These are phyloP conservation scores for Capronia coronata DNA, from an alignment of 2,329 filamentous ascomycete genomes.

Conservation along the genomic window DNA sequence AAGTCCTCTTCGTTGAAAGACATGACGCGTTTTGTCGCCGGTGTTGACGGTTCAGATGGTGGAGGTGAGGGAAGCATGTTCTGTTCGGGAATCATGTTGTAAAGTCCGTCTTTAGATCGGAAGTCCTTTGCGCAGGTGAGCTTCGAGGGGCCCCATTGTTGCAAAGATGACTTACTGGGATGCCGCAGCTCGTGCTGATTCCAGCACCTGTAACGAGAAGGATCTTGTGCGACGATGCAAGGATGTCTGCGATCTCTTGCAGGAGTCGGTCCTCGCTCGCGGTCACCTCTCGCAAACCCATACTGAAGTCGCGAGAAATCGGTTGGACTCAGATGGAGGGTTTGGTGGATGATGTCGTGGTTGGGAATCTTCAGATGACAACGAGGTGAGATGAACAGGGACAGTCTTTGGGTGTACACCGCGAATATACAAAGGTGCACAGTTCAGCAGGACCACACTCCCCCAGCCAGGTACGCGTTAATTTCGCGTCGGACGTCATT, in stretches of 20 bases:
- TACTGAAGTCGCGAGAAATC: conserved; percentile 7
- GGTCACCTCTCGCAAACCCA: conserved; percentile 29
- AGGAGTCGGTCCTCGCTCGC: conserved; percentile 48
- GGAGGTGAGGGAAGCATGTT: conserved; percentile 34
- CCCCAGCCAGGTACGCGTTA: conserved; percentile 14
- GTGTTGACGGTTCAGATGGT: conserved; percentile 24
- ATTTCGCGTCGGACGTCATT: conserved; percentile 19
- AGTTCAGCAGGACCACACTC: neutral
- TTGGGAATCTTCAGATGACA: neutral
- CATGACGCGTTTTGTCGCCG: conserved; percentile 11
- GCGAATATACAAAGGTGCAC: neutral
- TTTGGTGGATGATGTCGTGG: conserved; percentile 2
- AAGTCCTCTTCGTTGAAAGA: conserved; percentile 44
- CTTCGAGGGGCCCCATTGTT: conserved; percentile 1
- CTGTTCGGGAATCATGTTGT: conserved; percentile 61
- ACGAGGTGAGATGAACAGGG: neutral
- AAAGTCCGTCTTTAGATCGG: conserved; percentile 56
- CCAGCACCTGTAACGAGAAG: conserved; percentile 66
- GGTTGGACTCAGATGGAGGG: neutral
- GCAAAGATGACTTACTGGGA: conserved; percentile 52
- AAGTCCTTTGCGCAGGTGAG: conserved; percentile 25
- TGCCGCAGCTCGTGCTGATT: conserved; percentile 69
- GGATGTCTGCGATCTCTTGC: conserved; percentile 58
- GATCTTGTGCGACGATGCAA: conserved; percentile 62
- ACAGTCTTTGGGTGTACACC: neutral